Percentiles rank a stretch among this genome's conserved stretches.
Evolutionary conservation across 257 asterid genomes (phyloP).

Genomic region (Scutellaria baicalensis): DNA sequence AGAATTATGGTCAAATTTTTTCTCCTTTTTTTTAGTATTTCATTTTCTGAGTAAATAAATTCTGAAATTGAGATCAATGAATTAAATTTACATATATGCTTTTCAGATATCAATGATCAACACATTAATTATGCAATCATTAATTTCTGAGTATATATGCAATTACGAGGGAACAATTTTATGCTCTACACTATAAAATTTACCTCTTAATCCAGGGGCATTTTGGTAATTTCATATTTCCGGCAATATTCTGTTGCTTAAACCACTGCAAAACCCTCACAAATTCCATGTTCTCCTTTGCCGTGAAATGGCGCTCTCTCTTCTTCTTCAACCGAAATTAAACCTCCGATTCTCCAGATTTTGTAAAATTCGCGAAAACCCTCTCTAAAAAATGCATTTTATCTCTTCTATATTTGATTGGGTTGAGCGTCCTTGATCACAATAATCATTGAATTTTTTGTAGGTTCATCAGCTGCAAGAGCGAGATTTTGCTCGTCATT

Average conservation of each 20-base stretch:
- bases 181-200: too few species aligned
- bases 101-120: too few species aligned
- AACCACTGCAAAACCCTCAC: constrained; percentile 38
- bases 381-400: background rate
- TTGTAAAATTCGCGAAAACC: constrained; percentile 18
- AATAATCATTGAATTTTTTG: background rate
- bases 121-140: too few species aligned
- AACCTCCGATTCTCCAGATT: constrained; percentile 15
- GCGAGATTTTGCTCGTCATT: constrained; percentile 10
- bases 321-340: constrained; percentile 31
- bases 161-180: too few species aligned
- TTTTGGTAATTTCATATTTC: background rate
- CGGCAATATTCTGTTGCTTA: background rate
- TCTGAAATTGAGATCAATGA: too few species aligned
- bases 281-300: background rate
- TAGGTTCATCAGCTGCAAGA: constrained; percentile 27
- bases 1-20: too few species aligned
- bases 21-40: too few species aligned
- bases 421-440: background rate
- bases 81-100: too few species aligned
- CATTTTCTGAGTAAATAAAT: too few species aligned
- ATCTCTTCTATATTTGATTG: background rate
- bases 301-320: constrained; percentile 38
- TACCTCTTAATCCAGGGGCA: background rate
- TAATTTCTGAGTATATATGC: too few species aligned